Conservation (phyloP, 306 rosid species). For the Casuarina cunninghamiana region DNA sequence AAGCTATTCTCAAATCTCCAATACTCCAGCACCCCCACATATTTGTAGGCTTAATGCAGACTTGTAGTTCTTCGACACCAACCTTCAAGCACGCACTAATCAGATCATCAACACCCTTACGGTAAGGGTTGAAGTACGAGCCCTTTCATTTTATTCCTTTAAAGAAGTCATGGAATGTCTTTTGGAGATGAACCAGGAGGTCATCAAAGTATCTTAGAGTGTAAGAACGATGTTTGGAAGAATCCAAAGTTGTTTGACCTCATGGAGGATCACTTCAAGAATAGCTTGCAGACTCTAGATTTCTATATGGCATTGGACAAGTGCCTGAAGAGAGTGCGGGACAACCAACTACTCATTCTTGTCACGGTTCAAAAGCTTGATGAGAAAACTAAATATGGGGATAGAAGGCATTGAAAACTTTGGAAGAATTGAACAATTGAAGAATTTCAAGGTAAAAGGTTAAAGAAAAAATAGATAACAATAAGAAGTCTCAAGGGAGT, state of each 20-base stretch:
- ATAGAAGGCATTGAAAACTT: conserved; percentile 49
- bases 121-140: conserved; percentile 77
- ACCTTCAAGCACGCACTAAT: too few relatives aligned
- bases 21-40: conserved; percentile 24
- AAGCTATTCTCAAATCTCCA: conserved; percentile 58
- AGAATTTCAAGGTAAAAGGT: conserved; percentile 69
- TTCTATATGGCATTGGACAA: conserved; percentile 85
- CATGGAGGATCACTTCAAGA: conserved; percentile 21
- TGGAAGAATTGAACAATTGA: conserved; percentile 50
- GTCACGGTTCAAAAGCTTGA: conserved; percentile 80
- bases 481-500: too few relatives aligned
- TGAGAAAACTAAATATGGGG: conserved; percentile 47
- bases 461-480: too few relatives aligned
- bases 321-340: conserved; percentile 77
- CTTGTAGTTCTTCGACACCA: conserved; percentile 36
- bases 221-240: too few relatives aligned
- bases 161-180: conserved; percentile 81
- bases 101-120: conserved; percentile 69
- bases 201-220: too few relatives aligned
- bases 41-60: conserved; percentile 66
- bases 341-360: conserved; percentile 69
- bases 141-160: conserved; percentile 77
- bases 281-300: conserved; percentile 81
- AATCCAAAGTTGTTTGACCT: too few relatives aligned
- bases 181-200: too few relatives aligned